These are phyloP conservation scores for Peterozyma xylosa DNA, from an alignment of 805 yeast genomes.

Conservation along the genomic window DNA sequence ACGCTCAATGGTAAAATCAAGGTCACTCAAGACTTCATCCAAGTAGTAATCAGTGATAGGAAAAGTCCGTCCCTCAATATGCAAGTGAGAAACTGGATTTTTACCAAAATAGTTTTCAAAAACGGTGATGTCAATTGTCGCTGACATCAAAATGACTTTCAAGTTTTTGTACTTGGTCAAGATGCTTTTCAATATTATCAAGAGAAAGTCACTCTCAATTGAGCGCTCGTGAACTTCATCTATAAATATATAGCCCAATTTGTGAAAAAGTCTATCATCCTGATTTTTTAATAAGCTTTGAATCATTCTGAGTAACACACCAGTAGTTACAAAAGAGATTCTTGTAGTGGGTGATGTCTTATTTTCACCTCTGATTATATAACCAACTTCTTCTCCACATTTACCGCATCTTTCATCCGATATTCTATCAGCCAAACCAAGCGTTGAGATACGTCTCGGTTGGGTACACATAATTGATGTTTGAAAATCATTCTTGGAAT, in stretches of 20 bases:
- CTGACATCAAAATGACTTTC: constrained; percentile 83
- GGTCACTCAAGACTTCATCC: constrained; percentile 51
- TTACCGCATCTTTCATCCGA: constrained; percentile 67
- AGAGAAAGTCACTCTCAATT: constrained; percentile 77
- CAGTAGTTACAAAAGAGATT: constrained; percentile 86
- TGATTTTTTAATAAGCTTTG: constrained; percentile 36
- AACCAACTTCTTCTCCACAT: constrained; percentile 79
- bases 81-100: constrained; percentile 51
- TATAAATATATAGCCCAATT: constrained; percentile 65
- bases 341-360: constrained; percentile 56
- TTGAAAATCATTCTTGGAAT: constrained; percentile 36
- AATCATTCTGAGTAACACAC: constrained; percentile 80
- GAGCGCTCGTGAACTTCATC: constrained; percentile 98
- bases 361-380: constrained; percentile 84
- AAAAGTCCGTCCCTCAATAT: constrained; percentile 89
- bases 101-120: constrained; percentile 61
- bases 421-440: constrained; percentile 89
- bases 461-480: constrained; percentile 80
- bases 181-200: constrained; percentile 67
- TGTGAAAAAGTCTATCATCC: constrained; percentile 32
- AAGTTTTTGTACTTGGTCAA: constrained; percentile 42
- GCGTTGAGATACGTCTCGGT: constrained; percentile 92
- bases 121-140: constrained; percentile 71
- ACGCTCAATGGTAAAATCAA: constrained; percentile 47
- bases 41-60: constrained; percentile 77